Evolutionary conservation across 2,329 filamentous ascomycete genomes (phyloP), one percentile per base, ranked within the genome.

Genomic region (Aspergillus piperis): DNA sequence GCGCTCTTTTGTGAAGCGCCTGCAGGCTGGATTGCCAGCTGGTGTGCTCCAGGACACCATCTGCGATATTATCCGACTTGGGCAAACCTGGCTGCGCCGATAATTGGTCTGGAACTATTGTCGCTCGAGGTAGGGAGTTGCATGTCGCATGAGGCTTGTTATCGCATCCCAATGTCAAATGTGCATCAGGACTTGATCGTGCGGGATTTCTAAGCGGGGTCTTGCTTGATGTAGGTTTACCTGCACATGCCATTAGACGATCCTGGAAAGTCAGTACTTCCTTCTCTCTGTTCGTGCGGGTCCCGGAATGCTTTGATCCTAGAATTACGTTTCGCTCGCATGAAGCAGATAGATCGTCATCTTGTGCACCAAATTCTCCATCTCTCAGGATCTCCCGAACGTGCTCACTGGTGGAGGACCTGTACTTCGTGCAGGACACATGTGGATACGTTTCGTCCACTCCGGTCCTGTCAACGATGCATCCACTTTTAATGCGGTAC

Each of bases 1-100:
- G 65, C 8, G 68, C 63, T 47, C 57, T 63, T 21, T 52, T 48
- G n/a, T 60, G 60, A 10, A 63, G 32, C 54, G 56, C 53, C 13
- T 61, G 62, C 25, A 66, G 38, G 15, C 49, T 25, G 58, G 50
- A 54, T 41, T 50, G 58, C 54, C 48, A 39, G n/a, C 57, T 51
- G 41, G 27, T 36, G 25, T 51, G 49, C 17, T 41, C 10, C 21
- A 49, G 21, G 36, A 25, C 15, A 13, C n/a, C 42, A 42, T 54
- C 23, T 39, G 54, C 25, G 25, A 3, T 8, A 21, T 30, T 21
- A 5, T n/a, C 25, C 19, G 21, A n/a, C 25, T 17, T 50, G 13
- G 17, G 27, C n/a, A n/a, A 30, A 8, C 8, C 5, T n/a, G 47
- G 5, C 25, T 17, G 47, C 7, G 15, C 25, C 17, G 23, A 15